Evolutionary conservation across 139 green algal species (phyloP).

Genomic region (Closterium sp.): DNA sequence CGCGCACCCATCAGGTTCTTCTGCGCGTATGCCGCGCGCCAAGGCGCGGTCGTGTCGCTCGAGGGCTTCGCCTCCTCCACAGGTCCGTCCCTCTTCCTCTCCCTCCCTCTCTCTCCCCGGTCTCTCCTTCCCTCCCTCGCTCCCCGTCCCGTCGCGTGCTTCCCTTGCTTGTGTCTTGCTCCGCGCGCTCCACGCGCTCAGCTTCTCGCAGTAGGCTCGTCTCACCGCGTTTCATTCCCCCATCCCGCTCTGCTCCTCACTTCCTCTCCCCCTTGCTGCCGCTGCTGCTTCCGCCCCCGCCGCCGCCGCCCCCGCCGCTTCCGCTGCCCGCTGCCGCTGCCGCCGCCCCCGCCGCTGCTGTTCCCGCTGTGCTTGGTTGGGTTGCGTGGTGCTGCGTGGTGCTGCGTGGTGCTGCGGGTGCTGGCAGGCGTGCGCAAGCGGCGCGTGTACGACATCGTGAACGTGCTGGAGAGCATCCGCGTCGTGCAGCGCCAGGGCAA

Average conservation of each 20-base stretch:
- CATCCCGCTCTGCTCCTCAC: neutral
- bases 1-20: constrained; percentile 19
- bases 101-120: neutral
- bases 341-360: neutral
- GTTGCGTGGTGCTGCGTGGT: neutral
- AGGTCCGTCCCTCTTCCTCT: neutral
- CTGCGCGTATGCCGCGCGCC: neutral
- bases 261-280: neutral
- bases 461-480: constrained; percentile 76
- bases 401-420: constrained; percentile 1
- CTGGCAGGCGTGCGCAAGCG: constrained; percentile 63
- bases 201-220: neutral
- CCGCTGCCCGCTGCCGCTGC: neutral
- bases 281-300: neutral
- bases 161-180: no score
- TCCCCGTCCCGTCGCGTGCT: neutral
- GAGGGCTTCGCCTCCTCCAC: constrained; percentile 4
- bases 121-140: neutral
- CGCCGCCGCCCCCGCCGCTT: neutral
- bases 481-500: constrained; percentile 63
- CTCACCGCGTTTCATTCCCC: constrained; percentile 5
- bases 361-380: neutral
- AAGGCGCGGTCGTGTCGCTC: constrained; percentile 8
- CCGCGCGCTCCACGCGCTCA: neutral
- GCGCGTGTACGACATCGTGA: constrained; percentile 83